Evolutionary conservation across 192 early-diverging fungal genomes (phyloP).

Genomic region (Linnemannia exigua): DNA sequence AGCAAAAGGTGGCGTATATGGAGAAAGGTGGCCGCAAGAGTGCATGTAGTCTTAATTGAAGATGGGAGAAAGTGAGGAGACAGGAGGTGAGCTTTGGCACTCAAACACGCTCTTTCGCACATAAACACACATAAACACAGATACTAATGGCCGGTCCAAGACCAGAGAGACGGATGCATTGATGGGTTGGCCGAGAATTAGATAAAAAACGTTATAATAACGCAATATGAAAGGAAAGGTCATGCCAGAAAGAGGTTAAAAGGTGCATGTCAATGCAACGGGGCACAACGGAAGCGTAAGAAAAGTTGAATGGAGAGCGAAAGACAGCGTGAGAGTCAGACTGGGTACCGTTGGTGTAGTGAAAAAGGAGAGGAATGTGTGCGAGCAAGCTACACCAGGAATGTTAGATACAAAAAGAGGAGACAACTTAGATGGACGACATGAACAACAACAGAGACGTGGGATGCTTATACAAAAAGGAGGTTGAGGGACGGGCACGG

Average conservation of each 20-base stretch:
- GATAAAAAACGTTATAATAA: background rate
- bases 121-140: too few species aligned
- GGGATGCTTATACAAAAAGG: conserved; percentile 3
- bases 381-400: background rate
- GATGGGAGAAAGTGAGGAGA: too few species aligned
- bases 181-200: background rate
- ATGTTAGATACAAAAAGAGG: background rate
- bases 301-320: background rate
- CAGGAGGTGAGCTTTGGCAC: too few species aligned
- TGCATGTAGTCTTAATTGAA: too few species aligned
- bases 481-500: background rate
- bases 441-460: background rate
- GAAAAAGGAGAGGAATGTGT: background rate
- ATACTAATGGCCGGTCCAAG: too few species aligned
- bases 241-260: background rate
- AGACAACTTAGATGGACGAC: background rate
- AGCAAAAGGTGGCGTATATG: too few species aligned
- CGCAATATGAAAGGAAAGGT: background rate
- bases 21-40: too few species aligned
- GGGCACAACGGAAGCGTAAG: background rate
- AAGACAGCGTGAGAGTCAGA: background rate
- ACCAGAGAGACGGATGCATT: too few species aligned
- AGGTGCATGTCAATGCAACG: background rate
- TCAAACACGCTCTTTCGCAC: too few species aligned
- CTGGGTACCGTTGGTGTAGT: background rate